These are phyloP conservation scores for Mycena galericulata DNA, from an alignment of 768 basidiomycete genomes.

Conservation along the genomic window DNA sequence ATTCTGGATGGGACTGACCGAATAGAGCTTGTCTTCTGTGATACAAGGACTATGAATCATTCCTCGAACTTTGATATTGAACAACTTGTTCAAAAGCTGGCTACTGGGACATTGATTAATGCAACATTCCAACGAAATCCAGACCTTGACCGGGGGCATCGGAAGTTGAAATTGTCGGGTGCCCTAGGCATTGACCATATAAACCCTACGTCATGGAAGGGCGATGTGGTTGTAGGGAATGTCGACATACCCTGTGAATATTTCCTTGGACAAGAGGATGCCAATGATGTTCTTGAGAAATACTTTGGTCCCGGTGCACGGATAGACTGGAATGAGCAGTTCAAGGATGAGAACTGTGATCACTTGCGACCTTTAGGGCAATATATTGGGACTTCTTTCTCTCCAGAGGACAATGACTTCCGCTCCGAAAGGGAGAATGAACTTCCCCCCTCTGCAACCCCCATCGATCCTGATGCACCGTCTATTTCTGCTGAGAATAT, in stretches of 20 bases:
- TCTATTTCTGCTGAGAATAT: neutral
- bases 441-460: neutral
- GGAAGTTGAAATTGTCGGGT: slow-evolving; percentile 20
- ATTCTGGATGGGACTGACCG: slow-evolving; percentile 41
- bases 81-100: slow-evolving; percentile 38
- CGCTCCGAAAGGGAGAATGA: slow-evolving; percentile 14
- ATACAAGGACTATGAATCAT: slow-evolving; percentile 39
- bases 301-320: neutral
- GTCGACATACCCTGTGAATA: slow-evolving; percentile 29
- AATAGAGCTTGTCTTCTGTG: slow-evolving; percentile 41
- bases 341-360: slow-evolving; percentile 16
- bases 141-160: slow-evolving; percentile 40
- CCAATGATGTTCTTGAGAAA: slow-evolving; percentile 9
- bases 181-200: slow-evolving; percentile 40
- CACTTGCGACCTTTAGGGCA: slow-evolving; percentile 28
- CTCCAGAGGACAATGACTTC: neutral
- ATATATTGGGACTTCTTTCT: slow-evolving; percentile 27
- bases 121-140: slow-evolving; percentile 35
- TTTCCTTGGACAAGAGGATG: slow-evolving; percentile 17
- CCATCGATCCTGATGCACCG: neutral
- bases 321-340: slow-evolving; percentile 14
- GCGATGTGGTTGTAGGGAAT: slow-evolving; percentile 30
- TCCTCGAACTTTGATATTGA: slow-evolving; percentile 38
- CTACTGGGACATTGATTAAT: slow-evolving; percentile 34
- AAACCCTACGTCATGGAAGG: slow-evolving; percentile 40